Evolutionary conservation across 2,329 filamentous ascomycete species (phyloP), one percentile per base, ranked within the genome.

Genomic region (Fusarium camptoceras): DNA sequence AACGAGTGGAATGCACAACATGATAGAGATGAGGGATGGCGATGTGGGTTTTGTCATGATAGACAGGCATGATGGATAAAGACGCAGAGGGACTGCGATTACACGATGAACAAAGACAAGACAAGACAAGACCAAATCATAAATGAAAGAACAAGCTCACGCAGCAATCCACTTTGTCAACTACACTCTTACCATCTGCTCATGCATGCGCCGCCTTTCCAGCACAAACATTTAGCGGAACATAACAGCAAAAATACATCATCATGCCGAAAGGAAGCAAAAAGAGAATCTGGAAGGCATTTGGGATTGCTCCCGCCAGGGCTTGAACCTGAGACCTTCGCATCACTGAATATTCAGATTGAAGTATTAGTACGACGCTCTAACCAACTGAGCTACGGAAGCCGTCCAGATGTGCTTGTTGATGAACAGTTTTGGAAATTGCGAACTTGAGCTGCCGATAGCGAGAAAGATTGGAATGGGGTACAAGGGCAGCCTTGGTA

Each of bases 331-430:
- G 63, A 66, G 61, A 60, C 64, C 61, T 66, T 66, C 64, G 64
- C 64, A 66, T 54, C 22, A 66, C 63, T 25, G 60, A 42, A 59
- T 50, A 65, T 39, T 65, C 54, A 43, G 58, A 34, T 42, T 66
- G 64, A 55, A 61, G 64, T 66, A 66, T 66, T 66, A 61, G 64
- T 66, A 66, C 64, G 63, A 66, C 64, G 62, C 64, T 66, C 62
- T 66, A 62, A 66, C 62, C 64, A 66, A 66, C 63, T 66, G 63
- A 66, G 63, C 63, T 66, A 66, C 63, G 63, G 64, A 67, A 67
- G 64, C 63, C 64, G n/a, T 47, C 63, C 58, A 53, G 63, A 66
- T 63, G 16, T 34, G n/a, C n/a, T 41, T 62, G n/a, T 51, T 61
- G 27, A 47, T 46, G 15, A 11, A 3, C 1, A 6, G 0, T 12